Percentiles rank a stretch among this genome's conserved stretches.
Evolutionary conservation across 2,329 filamentous ascomycete genomes (phyloP).

Genomic region (Fusarium tuaranense): DNA sequence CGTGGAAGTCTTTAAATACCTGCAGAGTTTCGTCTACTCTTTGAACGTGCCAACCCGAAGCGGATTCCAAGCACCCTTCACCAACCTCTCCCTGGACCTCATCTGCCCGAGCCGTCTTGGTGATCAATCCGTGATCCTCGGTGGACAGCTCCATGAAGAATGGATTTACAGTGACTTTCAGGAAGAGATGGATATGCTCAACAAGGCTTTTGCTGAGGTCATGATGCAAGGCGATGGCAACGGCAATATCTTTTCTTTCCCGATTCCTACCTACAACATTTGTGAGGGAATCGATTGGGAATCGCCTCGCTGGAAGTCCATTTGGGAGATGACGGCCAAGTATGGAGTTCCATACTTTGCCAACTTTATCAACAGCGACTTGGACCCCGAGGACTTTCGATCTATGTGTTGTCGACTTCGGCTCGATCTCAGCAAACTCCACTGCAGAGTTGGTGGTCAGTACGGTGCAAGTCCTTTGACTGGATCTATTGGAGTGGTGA

Average conservation of each 20-base stretch:
- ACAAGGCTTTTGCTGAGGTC: constrained; percentile 41
- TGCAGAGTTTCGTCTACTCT: constrained; percentile 43
- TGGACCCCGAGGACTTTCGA: constrained; percentile 40
- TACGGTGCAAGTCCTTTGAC: constrained; percentile 40
- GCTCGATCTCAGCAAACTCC: constrained; percentile 39
- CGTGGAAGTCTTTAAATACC: constrained; percentile 38
- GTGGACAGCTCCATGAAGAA: constrained; percentile 24
- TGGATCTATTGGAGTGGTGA: constrained; percentile 38
- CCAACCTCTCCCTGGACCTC: constrained; percentile 38
- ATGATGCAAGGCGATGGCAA: constrained; percentile 43
- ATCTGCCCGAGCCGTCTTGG: constrained; percentile 34
- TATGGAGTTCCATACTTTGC: constrained; percentile 43
- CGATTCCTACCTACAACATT: constrained; percentile 40
- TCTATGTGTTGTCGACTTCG: constrained; percentile 42
- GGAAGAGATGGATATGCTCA: constrained; percentile 42
- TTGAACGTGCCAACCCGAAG: constrained; percentile 42
- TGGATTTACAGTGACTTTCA: constrained; percentile 41
- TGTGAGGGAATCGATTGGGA: constrained; percentile 41
- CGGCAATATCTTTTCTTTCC: constrained; percentile 41
- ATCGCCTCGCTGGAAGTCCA: constrained; percentile 36
- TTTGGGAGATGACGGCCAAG: constrained; percentile 44
- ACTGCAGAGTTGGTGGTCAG: constrained; percentile 38
- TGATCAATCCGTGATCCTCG: constrained; percentile 33
- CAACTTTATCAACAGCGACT: constrained; percentile 42
- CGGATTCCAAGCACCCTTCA: constrained; percentile 41